phyloP scores from a whole-genome alignment of 2,329 filamentous ascomycete species.

The Escovopsis sp. region DNA sequence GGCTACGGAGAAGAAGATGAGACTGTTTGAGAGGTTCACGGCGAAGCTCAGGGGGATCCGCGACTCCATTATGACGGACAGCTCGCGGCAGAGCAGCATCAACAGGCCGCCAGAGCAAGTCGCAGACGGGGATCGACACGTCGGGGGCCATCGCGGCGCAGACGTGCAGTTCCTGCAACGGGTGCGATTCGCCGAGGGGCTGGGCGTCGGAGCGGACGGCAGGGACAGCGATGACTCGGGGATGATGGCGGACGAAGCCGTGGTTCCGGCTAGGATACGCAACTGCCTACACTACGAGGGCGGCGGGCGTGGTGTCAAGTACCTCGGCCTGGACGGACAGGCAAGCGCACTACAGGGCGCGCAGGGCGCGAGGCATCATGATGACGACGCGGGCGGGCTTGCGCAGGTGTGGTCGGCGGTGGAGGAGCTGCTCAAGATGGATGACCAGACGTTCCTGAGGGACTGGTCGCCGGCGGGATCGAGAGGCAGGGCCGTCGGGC shows the following conservation, averaged over 20 bases:
- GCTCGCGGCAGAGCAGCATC: background rate
- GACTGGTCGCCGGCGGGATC: background rate
- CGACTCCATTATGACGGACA: constrained; percentile 4
- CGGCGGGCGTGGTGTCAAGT: background rate
- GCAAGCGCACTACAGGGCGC: background rate
- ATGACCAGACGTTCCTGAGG: constrained; percentile 5
- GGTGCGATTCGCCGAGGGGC: constrained; percentile 1
- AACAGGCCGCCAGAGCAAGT: background rate
- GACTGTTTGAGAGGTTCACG: constrained; percentile 31
- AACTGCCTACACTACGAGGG: constrained; percentile 11
- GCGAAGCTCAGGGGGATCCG: constrained; percentile 18
- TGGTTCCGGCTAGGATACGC: constrained; percentile 14
- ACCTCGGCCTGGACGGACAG: constrained; percentile 2
- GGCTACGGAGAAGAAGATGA: constrained; percentile 37
- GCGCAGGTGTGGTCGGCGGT: constrained; percentile 19
- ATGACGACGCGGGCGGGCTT: background rate
- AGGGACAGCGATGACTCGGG: constrained; percentile 10
- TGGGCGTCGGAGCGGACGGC: background rate
- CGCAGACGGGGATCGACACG: background rate
- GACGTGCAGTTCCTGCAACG: constrained; percentile 1
- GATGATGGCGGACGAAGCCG: constrained; percentile 12
- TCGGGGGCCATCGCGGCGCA: background rate
- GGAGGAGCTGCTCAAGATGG: constrained; percentile 15
- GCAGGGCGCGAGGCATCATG: background rate
- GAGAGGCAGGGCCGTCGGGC: background rate